phyloP scores from a whole-genome alignment of 1,284 basidiomycete genomes.

The Ganoderma sinense region DNA sequence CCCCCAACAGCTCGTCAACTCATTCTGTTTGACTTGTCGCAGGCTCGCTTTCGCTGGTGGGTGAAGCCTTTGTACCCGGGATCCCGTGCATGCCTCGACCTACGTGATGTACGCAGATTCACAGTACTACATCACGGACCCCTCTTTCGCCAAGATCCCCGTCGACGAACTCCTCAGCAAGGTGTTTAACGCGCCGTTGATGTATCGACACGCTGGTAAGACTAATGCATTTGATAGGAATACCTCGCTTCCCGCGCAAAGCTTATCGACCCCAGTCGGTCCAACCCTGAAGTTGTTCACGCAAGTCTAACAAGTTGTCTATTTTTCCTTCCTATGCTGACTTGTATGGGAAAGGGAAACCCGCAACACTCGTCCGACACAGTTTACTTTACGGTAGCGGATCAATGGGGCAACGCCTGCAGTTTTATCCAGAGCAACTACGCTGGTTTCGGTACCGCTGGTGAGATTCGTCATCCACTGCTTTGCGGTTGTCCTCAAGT shows the following conservation, averaged over 20 bases:
- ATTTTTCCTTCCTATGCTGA: conserved; percentile 1
- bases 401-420: conserved; percentile 93
- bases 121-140: conserved; percentile 90
- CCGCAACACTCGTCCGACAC: conserved; percentile 90
- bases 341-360: conserved; percentile 65
- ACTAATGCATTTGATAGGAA: conserved; percentile 51
- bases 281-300: conserved; percentile 73
- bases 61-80: background rate
- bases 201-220: too few species aligned
- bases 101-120: conserved; percentile 61
- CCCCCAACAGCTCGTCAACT: conserved; percentile 25
- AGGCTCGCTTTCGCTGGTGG: conserved; percentile 81
- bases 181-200: conserved; percentile 46
- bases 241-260: conserved; percentile 86
- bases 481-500: background rate
- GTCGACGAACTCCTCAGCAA: conserved; percentile 84
- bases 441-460: conserved; percentile 83
- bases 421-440: conserved; percentile 96
- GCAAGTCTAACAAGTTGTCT: conserved; percentile 46
- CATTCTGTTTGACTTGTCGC: background rate
- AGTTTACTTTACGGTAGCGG: conserved; percentile 90
- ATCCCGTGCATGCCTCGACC: background rate
- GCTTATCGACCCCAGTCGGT: conserved; percentile 75
- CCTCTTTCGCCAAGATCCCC: conserved; percentile 76
- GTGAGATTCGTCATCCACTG: conserved; percentile 41